Conservation (phyloP, 2,329 filamentous ascomycete species). For the Cephalotrichum gorgonifer region DNA sequence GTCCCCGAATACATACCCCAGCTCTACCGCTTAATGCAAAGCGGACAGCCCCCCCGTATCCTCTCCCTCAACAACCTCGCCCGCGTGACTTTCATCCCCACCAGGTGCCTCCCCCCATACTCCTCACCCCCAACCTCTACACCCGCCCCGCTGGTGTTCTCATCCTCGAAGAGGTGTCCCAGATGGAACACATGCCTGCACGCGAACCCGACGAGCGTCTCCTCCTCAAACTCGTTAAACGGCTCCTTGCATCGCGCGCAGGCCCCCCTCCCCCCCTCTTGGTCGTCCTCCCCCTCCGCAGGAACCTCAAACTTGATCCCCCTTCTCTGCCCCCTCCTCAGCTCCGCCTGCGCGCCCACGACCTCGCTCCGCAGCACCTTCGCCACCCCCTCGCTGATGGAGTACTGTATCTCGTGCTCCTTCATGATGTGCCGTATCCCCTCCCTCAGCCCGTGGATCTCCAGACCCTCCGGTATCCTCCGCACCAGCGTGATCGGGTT, state of each 20-base stretch:
- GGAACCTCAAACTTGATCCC: slow-evolving; percentile 81
- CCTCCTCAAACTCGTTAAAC: slow-evolving; percentile 52
- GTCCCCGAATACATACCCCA: too few species aligned
- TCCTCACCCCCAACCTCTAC: slow-evolving; percentile 31
- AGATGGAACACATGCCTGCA: slow-evolving; percentile 79
- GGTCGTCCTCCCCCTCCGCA: slow-evolving; percentile 23
- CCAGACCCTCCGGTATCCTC: slow-evolving; percentile 83
- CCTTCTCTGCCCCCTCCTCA: slow-evolving; percentile 69
- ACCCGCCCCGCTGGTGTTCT: slow-evolving; percentile 37
- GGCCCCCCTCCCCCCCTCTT: slow-evolving; percentile 28
- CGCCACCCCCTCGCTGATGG: slow-evolving; percentile 83
- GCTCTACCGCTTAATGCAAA: slow-evolving; percentile 33
- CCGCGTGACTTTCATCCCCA: slow-evolving; percentile 81
- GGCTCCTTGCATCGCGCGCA: slow-evolving; percentile 47
- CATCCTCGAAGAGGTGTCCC: slow-evolving; percentile 51
- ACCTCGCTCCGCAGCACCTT: slow-evolving; percentile 83
- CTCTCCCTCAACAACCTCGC: slow-evolving; percentile 67
- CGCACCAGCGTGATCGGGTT: slow-evolving; percentile 84
- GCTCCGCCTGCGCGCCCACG: slow-evolving; percentile 65
- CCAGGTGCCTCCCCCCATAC: slow-evolving; percentile 46
- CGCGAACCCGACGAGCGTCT: slow-evolving; percentile 69
- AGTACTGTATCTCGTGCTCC: slow-evolving; percentile 91
- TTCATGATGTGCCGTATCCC: slow-evolving; percentile 85
- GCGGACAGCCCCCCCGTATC: slow-evolving; percentile 53
- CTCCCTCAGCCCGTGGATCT: slow-evolving; percentile 82